Evolutionary conservation across 352 stramenopile species (phyloP).

Genomic region (Phytopythium cucurbitacearum): DNA sequence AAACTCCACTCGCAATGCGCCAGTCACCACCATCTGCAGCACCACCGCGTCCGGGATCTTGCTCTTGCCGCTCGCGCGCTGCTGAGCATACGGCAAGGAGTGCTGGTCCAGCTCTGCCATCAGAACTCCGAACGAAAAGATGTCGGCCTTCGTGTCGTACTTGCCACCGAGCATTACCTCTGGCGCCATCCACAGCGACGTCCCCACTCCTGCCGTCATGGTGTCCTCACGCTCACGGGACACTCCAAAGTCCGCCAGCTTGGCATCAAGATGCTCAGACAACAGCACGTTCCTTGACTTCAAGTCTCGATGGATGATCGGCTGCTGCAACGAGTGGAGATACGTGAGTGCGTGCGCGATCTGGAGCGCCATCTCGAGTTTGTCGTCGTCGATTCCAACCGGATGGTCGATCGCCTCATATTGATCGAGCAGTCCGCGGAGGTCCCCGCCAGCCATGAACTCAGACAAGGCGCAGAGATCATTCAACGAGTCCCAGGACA

Average conservation of each 20-base stretch:
- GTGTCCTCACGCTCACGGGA: slow-evolving; percentile 18
- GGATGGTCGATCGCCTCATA: slow-evolving; percentile 2
- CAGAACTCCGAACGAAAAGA: slow-evolving; percentile 25
- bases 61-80: slow-evolving; percentile 5
- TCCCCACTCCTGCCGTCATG: slow-evolving; percentile 15
- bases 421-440: slow-evolving; percentile 21
- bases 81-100: slow-evolving; percentile 13
- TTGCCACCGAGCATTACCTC: slow-evolving; percentile 15
- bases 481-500: slow-evolving; percentile 43
- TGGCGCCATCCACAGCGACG: slow-evolving; percentile 14
- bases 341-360: slow-evolving; percentile 41
- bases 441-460: slow-evolving; percentile 35
- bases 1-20: slow-evolving; percentile 14
- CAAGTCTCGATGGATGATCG: slow-evolving; percentile 47
- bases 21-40: slow-evolving; percentile 18
- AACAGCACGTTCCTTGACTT: slow-evolving; percentile 40
- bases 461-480: slow-evolving; percentile 46
- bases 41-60: slow-evolving; percentile 18
- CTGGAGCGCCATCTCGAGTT: slow-evolving; percentile 29
- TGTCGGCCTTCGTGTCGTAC: slow-evolving; percentile 18
- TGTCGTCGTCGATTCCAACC: slow-evolving; percentile 7
- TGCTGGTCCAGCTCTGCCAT: slow-evolving; percentile 33
- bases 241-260: slow-evolving; percentile 53
- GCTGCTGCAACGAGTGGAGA: slow-evolving; percentile 29
- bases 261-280: slow-evolving; percentile 21